Evolutionary conservation across 352 stramenopile species (phyloP), one percentile per base, ranked within the genome.

Genomic region (Globisporangium polare): DNA sequence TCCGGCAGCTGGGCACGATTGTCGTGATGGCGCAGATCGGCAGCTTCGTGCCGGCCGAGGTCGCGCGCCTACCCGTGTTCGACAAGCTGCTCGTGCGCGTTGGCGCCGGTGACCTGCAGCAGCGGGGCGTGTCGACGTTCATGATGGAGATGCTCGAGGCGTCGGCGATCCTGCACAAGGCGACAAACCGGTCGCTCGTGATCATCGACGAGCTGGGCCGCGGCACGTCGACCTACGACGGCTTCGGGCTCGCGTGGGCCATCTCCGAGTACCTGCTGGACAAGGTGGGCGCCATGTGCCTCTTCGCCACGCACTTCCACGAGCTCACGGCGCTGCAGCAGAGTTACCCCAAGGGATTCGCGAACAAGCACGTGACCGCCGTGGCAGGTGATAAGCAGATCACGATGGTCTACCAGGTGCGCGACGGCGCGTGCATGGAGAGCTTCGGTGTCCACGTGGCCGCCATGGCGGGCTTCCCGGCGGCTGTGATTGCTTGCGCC

Each of bases 121-220:
- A 99, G 66, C 82, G 92, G 17, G 97, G 97, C 39, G 96, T 99
- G 47, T 99, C 95, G 10, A 99, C 97, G 17, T 99, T 99, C 72
- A 99, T 99, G 97, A 94, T 98, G 53, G 98, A 99, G 78, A 99
- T 99, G 98, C 75, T 99, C 10, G 98, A 99, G 71, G 94, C 97
- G 9, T 94, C 91, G 0, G 89, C 90, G 17, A 99, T 99, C 68
- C 72, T 99, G 43, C 85, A 96, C 72, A 96, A 94, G 63, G 96
- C 95, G 0, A 98, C 96, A 1, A 79, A 86, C 57, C 74, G 77
- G 9, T 98, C 92, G 53, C 80, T 99, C 37, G 97, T 99, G 57
- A 98, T 99, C 61, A 98, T 99, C 69, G 98, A 99, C 75, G 98
- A 99, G 73, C 79, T 99, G 5, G 98, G 98, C 15, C 83, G 98